Conservation (phyloP, 2,329 filamentous ascomycete species). For the Nigrograna mackinnonii region DNA sequence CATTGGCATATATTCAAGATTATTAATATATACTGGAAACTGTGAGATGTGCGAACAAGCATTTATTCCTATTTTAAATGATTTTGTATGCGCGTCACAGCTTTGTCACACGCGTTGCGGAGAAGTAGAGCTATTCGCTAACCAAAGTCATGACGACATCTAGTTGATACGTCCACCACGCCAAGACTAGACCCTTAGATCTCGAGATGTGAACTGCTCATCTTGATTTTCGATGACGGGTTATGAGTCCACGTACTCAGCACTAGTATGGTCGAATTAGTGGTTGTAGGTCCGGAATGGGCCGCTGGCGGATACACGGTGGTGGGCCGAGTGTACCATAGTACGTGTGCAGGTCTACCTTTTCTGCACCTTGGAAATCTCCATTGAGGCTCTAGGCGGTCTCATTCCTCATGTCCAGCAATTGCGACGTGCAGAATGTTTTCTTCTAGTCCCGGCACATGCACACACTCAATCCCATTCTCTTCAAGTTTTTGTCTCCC, state of each 20-base stretch:
- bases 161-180: too few relatives aligned
- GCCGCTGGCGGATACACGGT: too few relatives aligned
- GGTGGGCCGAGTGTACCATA: too few relatives aligned
- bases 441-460: constrained; percentile 74
- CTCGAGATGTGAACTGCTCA: too few relatives aligned
- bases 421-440: constrained; percentile 83
- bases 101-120: constrained; percentile 7
- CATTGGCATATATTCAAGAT: constrained; percentile 13
- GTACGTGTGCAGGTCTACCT: too few relatives aligned
- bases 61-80: constrained; percentile 4
- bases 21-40: background rate
- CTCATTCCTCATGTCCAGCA: constrained; percentile 70
- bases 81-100: constrained; percentile 9
- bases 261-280: too few relatives aligned
- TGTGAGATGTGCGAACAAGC: constrained; percentile 1
- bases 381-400: too few relatives aligned
- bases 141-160: constrained; percentile 32
- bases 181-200: too few relatives aligned
- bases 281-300: too few relatives aligned
- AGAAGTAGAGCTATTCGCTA: constrained; percentile 9
- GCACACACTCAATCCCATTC: constrained; percentile 73
- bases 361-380: too few relatives aligned
- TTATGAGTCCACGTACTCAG: too few relatives aligned
- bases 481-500: constrained; percentile 71
- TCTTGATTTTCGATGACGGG: too few relatives aligned